phyloP scores from a whole-genome alignment of 148 eudicot species.

The Vaccinium myrtillus region DNA sequence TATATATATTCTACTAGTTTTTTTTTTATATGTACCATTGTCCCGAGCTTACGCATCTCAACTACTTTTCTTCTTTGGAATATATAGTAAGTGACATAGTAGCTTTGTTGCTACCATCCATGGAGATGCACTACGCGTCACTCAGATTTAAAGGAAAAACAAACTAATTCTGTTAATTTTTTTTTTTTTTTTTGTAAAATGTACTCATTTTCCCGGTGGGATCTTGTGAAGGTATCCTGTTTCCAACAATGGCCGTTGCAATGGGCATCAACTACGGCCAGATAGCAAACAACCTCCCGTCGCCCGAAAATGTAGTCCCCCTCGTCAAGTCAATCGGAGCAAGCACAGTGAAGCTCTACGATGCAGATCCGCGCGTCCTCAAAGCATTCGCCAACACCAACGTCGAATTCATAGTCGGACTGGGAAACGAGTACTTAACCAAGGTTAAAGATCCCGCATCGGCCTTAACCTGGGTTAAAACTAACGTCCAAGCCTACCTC shows the following conservation, averaged over 20 bases:
- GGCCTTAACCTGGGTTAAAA: constrained; percentile 63
- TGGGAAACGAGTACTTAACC: constrained; percentile 51
- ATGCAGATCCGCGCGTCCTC: constrained; percentile 74
- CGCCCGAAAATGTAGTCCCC: constrained; percentile 66
- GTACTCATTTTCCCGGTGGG: neutral
- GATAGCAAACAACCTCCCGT: constrained; percentile 70
- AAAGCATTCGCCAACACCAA: constrained; percentile 78
- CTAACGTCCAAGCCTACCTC: constrained; percentile 56
- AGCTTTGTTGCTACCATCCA: too few relatives aligned
- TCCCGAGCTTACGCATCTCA: too few relatives aligned
- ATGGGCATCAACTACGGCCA: constrained; percentile 93
- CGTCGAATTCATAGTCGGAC: constrained; percentile 61
- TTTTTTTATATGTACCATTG: too few relatives aligned
- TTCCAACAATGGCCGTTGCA: constrained; percentile 24
- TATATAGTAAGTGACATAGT: too few relatives aligned
- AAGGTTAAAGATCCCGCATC: constrained; percentile 49
- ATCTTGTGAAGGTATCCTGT: constrained; percentile 13
- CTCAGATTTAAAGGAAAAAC: too few relatives aligned
- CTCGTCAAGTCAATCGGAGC: constrained; percentile 63
- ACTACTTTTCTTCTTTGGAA: too few relatives aligned
- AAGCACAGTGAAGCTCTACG: constrained; percentile 73
- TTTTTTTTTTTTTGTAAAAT: neutral
- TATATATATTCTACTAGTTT: neutral
- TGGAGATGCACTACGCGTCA: too few relatives aligned
- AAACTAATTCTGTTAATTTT: neutral